A percentile compares a stretch with the other conserved stretches of the same genome.
Conservation (phyloP, 1,284 basidiomycete genomes). For the Malassezia sp. region DNA sequence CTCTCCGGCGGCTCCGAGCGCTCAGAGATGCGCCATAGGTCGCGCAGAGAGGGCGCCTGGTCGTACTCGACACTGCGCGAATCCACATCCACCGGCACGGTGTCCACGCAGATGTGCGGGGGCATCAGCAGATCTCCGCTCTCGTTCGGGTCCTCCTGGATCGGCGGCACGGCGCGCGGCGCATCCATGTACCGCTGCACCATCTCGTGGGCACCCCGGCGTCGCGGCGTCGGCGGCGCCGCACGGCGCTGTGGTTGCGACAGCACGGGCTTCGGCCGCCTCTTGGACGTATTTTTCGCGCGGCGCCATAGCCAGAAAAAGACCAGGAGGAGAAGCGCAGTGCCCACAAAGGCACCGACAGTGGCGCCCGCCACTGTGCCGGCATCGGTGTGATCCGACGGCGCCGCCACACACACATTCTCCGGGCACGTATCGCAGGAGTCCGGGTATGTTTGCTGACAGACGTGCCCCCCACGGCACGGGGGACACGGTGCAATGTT, state of each 20-base stretch:
- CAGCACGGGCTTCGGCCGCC: background rate
- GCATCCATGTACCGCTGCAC: background rate
- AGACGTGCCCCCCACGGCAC: constrained; percentile 1
- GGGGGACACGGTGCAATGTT: constrained; percentile 8
- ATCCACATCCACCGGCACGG: background rate
- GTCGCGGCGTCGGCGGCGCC: background rate
- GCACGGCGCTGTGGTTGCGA: background rate
- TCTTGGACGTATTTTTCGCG: background rate
- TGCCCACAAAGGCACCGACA: background rate
- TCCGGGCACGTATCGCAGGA: constrained; percentile 7
- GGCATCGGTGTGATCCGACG: background rate
- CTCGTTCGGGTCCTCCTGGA: background rate
- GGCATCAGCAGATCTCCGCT: background rate
- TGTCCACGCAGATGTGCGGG: background rate
- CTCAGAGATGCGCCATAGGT: constrained; percentile 13
- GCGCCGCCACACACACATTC: constrained; percentile 6
- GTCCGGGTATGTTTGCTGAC: constrained; percentile 13
- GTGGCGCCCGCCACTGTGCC: background rate
- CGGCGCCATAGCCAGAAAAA: background rate
- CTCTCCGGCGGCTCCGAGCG: constrained; percentile 1
- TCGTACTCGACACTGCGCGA: background rate
- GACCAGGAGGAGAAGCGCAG: background rate
- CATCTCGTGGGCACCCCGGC: background rate
- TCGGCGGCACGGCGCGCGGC: background rate
- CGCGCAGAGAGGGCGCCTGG: background rate